Evolutionary conservation across 176 grass and related monocot species (phyloP).

Genomic region (Puya raimondii): DNA sequence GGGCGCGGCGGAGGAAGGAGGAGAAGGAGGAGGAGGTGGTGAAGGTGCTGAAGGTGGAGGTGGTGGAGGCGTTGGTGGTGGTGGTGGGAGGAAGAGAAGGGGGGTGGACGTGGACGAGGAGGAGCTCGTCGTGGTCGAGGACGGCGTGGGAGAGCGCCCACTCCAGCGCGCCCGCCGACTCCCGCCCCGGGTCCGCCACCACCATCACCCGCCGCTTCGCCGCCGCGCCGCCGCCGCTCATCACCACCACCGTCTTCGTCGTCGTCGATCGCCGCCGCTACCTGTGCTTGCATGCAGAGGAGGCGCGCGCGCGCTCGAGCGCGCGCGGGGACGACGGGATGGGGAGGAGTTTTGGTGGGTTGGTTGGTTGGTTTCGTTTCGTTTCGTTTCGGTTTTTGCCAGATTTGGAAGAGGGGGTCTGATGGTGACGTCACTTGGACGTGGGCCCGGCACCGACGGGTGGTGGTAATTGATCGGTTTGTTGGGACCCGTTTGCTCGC

Average conservation of each 20-base stretch:
- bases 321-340: conserved; percentile 28
- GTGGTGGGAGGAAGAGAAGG: conserved; percentile 11
- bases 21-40: neutral
- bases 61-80: neutral
- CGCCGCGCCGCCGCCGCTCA: conserved; percentile 1
- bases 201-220: conserved; percentile 60
- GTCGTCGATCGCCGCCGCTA: neutral
- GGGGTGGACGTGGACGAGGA: conserved; percentile 78
- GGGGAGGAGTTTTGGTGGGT: neutral
- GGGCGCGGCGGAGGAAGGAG: conserved; percentile 27
- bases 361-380: neutral
- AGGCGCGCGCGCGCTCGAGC: conserved; percentile 31
- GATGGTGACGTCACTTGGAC: too few species aligned
- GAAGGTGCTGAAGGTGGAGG: neutral
- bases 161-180: conserved; percentile 61
- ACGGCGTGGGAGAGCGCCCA: conserved; percentile 75
- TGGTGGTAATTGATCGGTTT: too few species aligned
- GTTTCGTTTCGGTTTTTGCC: neutral
- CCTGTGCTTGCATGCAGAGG: conserved; percentile 12
- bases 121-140: conserved; percentile 55
- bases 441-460: too few species aligned
- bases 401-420: conserved; percentile 16
- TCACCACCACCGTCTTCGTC: conserved; percentile 10
- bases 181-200: conserved; percentile 56
- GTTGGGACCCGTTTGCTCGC: too few species aligned